A percentile compares a stretch with the other conserved stretches of the same genome.
phyloP scores from a whole-genome alignment of 2,329 filamentous ascomycete species.

The Xylaria sp. region DNA sequence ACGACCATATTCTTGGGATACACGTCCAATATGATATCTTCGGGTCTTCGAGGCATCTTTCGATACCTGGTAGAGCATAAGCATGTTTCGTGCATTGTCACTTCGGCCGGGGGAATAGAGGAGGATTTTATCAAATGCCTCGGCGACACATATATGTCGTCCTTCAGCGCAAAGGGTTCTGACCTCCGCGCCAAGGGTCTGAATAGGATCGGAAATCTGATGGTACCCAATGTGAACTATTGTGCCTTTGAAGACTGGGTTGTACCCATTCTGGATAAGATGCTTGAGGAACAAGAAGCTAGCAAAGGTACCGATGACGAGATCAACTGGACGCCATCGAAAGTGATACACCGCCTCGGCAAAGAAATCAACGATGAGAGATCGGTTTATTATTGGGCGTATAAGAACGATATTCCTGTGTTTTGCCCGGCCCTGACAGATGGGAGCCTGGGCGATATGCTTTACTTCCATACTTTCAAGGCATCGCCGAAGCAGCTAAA shows the following conservation, averaged over 20 bases:
- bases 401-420: constrained; percentile 93
- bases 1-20: constrained; percentile 98
- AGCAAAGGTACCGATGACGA: constrained; percentile 68
- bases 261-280: constrained; percentile 89
- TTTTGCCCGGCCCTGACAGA: constrained; percentile 97
- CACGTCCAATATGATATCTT: constrained; percentile 97
- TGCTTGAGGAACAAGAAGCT: constrained; percentile 92
- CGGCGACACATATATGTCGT: constrained; percentile 88
- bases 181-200: constrained; percentile 82
- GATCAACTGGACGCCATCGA: constrained; percentile 91
- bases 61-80: constrained; percentile 92
- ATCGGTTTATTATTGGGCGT: constrained; percentile 96
- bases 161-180: constrained; percentile 79
- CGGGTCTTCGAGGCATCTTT: constrained; percentile 87
- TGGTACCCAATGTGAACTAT: constrained; percentile 97
- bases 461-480: constrained; percentile 98
- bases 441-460: constrained; percentile 94
- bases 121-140: constrained; percentile 99
- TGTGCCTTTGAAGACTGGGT: constrained; percentile 98
- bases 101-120: constrained; percentile 92
- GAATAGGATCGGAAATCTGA: constrained; percentile 93
- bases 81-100: constrained; percentile 91
- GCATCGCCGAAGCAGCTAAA: constrained; percentile 79
- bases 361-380: constrained; percentile 92
- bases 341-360: constrained; percentile 86